Percentiles rank a stretch among this genome's conserved stretches.
Conservation (phyloP, 2,329 filamentous ascomycete species). For the Colletotrichum magnum region DNA sequence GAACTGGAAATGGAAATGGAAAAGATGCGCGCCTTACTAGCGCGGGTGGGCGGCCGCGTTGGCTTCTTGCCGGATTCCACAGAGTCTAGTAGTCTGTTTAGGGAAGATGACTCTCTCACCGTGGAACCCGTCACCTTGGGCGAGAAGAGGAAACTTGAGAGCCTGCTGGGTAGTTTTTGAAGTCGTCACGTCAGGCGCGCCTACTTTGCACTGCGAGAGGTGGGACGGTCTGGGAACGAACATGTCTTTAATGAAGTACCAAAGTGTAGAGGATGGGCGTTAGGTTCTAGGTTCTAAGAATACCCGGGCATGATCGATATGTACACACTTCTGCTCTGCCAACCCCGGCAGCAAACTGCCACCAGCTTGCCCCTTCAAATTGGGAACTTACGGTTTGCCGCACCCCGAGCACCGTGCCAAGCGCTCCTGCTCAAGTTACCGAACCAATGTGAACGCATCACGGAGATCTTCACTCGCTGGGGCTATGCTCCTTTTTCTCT, state of each 20-base stretch:
- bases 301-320: slow-evolving; percentile 18
- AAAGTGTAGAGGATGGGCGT: background rate
- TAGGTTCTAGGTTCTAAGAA: slow-evolving; percentile 34
- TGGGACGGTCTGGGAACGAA: background rate
- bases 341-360: too few species aligned
- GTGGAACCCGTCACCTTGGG: slow-evolving; percentile 54
- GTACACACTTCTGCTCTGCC: background rate
- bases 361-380: background rate
- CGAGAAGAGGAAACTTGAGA: slow-evolving; percentile 59
- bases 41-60: slow-evolving; percentile 70
- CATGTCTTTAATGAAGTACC: background rate
- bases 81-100: slow-evolving; percentile 36
- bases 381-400: too few species aligned
- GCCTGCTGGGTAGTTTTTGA: slow-evolving; percentile 55
- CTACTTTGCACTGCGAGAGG: background rate
- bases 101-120: slow-evolving; percentile 43
- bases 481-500: slow-evolving; percentile 53
- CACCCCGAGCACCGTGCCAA: too few species aligned
- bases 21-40: slow-evolving; percentile 74
- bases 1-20: slow-evolving; percentile 77
- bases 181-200: background rate
- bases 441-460: background rate
- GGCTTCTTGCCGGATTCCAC: slow-evolving; percentile 51
- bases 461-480: slow-evolving; percentile 31
- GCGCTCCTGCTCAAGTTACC: too few species aligned